A percentile compares a stretch with the other conserved stretches of the same genome.
Conservation (phyloP, 2,329 filamentous ascomycete species). For the Fusarium sp. region DNA sequence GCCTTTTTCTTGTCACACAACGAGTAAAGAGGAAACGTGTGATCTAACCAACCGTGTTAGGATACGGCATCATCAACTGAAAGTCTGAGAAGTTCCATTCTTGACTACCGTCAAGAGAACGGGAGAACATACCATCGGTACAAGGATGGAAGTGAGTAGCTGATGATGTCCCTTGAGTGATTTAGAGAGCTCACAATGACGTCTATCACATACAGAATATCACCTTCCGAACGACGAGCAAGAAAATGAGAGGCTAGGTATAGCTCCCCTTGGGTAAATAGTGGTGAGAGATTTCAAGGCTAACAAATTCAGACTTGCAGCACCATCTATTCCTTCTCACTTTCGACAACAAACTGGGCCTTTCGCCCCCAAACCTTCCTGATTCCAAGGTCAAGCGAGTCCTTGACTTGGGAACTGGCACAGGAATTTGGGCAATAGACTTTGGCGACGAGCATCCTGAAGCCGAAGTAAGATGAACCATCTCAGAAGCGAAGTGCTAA, state of each 20-base stretch:
- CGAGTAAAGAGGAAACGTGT: fast-evolving
- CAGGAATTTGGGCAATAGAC: neutral
- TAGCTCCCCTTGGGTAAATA: too few species aligned
- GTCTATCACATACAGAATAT: neutral
- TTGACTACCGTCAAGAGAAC: conserved; percentile 10
- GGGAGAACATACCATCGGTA: conserved; percentile 21
- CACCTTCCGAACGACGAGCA: conserved; percentile 10
- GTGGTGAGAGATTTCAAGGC: too few species aligned
- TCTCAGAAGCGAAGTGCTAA: neutral
- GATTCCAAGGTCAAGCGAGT: neutral
- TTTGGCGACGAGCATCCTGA: conserved; percentile 2
- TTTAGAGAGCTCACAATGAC: neutral
- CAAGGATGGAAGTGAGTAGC: conserved; percentile 17
- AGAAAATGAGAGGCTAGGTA: conserved; percentile 15
- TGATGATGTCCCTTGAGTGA: too few species aligned
- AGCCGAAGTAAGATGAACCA: neutral
- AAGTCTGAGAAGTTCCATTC: conserved; percentile 14
- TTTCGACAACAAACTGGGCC: neutral
- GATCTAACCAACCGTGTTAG: neutral
- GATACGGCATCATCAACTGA: conserved; percentile 16
- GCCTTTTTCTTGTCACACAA: fast-evolving
- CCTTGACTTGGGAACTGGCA: too few species aligned
- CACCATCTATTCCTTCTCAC: neutral
- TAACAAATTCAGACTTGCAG: neutral
- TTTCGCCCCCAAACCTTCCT: neutral